Conservation (phyloP, 228 moss, liverwort and hornwort genomes). For the Sphagnum fallax region DNA sequence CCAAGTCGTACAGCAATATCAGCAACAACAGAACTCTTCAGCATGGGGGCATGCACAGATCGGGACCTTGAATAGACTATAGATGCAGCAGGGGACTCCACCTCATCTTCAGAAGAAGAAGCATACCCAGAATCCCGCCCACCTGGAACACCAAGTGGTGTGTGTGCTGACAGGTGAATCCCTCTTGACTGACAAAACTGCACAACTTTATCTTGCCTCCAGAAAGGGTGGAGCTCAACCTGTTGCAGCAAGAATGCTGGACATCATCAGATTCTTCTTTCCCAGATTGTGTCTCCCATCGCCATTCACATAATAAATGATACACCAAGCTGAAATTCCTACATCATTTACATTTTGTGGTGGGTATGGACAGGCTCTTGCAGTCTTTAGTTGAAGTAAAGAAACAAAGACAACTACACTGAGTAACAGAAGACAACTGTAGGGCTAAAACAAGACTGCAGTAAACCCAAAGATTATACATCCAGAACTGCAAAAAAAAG, state of each 20-base stretch:
- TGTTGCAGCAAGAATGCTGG: not conserved
- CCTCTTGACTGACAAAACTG: constrained; percentile 28
- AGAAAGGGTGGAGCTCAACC: constrained; percentile 29
- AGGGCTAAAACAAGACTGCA: too few species aligned
- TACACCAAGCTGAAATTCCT: too few species aligned
- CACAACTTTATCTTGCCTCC: constrained; percentile 39
- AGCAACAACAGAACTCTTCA: constrained; percentile 24
- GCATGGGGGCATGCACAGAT: constrained; percentile 37
- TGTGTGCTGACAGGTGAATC: constrained; percentile 38
- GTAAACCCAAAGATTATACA: too few species aligned
- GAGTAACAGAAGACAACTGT: not conserved
- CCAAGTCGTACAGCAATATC: constrained; percentile 25
- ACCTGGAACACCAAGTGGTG: constrained; percentile 34
- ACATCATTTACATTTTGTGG: too few species aligned
- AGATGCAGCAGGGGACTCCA: not conserved
- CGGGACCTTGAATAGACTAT: constrained; percentile 8
- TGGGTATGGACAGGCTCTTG: too few species aligned
- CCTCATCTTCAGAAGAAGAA: constrained; percentile 8
- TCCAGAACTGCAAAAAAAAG: too few species aligned
- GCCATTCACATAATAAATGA: too few species aligned
- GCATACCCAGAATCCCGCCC: constrained; percentile 11
- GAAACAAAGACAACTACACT: not conserved
- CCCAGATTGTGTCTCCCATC: not conserved
- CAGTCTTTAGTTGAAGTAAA: too few species aligned
- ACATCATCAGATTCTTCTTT: not conserved